Percentiles rank a stretch among this genome's conserved stretches.
These are phyloP conservation scores for Hibiscus trionum DNA, from an alignment of 345 rosid species.

Conservation along the genomic window DNA sequence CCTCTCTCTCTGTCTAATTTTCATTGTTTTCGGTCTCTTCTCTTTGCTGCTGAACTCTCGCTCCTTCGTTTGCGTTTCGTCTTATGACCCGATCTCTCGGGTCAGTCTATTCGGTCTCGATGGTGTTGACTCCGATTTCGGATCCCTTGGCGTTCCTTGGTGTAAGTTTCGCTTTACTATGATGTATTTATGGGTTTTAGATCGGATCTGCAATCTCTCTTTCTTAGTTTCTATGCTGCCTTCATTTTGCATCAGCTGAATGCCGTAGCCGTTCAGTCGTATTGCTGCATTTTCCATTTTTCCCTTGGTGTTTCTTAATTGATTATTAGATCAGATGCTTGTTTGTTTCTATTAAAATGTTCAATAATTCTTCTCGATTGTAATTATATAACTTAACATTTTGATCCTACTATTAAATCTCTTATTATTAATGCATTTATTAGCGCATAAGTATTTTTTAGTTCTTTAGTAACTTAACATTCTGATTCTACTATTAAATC, in stretches of 20 bases:
- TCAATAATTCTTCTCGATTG: neutral
- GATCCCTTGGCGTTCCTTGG: constrained; percentile 96
- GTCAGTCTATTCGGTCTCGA: constrained; percentile 64
- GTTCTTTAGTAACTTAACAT: too few relatives aligned
- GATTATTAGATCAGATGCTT: neutral
- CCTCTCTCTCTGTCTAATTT: constrained; percentile 29
- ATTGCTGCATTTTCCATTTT: neutral
- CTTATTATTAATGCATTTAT: neutral
- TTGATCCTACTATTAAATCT: neutral
- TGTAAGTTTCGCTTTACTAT: constrained; percentile 48
- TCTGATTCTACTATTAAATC: neutral
- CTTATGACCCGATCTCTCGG: constrained; percentile 61
- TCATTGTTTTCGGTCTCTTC: neutral
- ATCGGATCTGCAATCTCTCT: neutral
- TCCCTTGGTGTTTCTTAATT: too few relatives aligned
- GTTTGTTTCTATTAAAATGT: neutral
- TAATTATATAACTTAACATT: neutral
- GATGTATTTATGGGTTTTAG: neutral
- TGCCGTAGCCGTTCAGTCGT: neutral
- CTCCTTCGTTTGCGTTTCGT: constrained; percentile 63
- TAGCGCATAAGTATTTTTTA: neutral
- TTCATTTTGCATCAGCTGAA: neutral
- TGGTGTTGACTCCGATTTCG: constrained; percentile 84
- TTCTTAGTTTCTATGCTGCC: neutral
- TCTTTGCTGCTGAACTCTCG: constrained; percentile 39